Conservation (phyloP, 192 early-diverging fungal genomes). For the Podila minutissima region DNA sequence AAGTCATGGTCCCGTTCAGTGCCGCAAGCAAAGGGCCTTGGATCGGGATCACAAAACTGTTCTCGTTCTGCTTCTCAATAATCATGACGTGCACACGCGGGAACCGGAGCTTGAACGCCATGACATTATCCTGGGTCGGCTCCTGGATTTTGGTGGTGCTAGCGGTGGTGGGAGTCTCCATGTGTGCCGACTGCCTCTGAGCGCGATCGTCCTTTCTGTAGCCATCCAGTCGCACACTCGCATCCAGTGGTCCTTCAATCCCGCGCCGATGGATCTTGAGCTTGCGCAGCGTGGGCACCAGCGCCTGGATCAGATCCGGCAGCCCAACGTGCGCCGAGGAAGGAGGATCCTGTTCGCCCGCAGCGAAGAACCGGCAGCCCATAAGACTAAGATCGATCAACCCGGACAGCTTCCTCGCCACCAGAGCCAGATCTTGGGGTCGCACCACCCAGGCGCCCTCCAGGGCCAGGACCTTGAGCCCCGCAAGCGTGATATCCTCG, state of each 20-base stretch:
- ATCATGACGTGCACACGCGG: constrained; percentile 14
- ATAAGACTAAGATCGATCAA: constrained; percentile 10
- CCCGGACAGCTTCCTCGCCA: constrained; percentile 4
- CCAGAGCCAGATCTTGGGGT: constrained; percentile 6
- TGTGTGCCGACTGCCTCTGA: neutral
- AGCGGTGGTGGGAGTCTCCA: neutral
- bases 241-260: neutral
- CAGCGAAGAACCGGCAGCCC: constrained; percentile 18
- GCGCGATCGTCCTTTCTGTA: neutral
- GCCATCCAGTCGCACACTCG: neutral
- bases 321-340: neutral
- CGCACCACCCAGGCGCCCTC: constrained; percentile 25
- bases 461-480: constrained; percentile 5
- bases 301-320: no score
- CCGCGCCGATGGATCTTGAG: constrained; percentile 20
- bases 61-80: constrained; percentile 21
- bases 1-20: neutral
- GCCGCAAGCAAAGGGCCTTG: neutral
- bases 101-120: constrained; percentile 27
- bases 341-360: no score
- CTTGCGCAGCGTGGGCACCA: neutral
- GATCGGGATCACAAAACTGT: constrained; percentile 18
- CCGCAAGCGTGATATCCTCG: neutral
- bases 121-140: constrained; percentile 4
- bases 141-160: neutral